A percentile compares a stretch with the other conserved stretches of the same genome.
Conservation (phyloP, 1,139 yeast species). For the Magnusiomyces tetraspermus region DNA sequence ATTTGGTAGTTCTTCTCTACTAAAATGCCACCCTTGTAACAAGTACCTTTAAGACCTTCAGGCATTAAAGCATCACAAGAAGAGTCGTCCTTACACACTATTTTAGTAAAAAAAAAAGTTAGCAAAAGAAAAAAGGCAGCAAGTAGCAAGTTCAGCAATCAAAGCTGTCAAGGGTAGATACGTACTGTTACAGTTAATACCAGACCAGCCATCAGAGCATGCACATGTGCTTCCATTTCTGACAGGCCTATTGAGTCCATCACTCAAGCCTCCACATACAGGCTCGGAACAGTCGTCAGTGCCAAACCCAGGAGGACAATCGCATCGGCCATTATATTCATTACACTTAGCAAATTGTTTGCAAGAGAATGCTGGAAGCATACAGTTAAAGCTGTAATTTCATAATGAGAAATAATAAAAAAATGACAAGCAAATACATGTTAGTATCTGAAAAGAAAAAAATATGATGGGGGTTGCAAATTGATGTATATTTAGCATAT, state of each 20-base stretch:
- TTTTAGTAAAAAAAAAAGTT: no score
- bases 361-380: constrained; percentile 82
- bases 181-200: constrained; percentile 70
- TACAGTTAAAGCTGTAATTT: constrained; percentile 72
- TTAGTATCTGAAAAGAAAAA: background rate
- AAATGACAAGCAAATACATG: background rate
- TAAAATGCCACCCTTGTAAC: constrained; percentile 79
- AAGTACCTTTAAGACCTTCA: constrained; percentile 75
- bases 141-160: background rate
- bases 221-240: constrained; percentile 49
- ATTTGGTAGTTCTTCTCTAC: constrained; percentile 77
- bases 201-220: constrained; percentile 83
- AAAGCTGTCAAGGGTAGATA: background rate
- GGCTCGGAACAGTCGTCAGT: constrained; percentile 89
- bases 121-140: no score
- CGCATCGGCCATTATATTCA: constrained; percentile 81
- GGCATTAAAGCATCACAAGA: constrained; percentile 87
- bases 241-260: constrained; percentile 54
- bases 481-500: no score
- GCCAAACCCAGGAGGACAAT: constrained; percentile 86
- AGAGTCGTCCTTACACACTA: constrained; percentile 51
- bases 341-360: constrained; percentile 84
- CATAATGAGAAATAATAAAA: background rate
- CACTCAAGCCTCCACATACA: constrained; percentile 72
- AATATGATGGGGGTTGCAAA: no score